Percentiles rank a stretch among this genome's conserved stretches.
These are phyloP conservation scores for Smallanthus sonchifolius DNA, from an alignment of 129 eudicot genomes.

Conservation along the genomic window DNA sequence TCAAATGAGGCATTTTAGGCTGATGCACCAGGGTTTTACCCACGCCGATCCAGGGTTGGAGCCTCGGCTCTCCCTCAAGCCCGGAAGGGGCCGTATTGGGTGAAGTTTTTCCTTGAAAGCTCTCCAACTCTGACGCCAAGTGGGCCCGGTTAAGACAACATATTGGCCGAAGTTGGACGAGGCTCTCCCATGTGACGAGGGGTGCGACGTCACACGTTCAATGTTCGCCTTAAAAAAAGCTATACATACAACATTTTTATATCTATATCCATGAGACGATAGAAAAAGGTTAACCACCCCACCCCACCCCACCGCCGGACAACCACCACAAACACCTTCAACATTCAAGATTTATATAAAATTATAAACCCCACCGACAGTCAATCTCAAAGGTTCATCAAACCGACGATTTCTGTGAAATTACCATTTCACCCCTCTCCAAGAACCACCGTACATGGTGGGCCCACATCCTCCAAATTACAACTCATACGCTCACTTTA, in stretches of 20 bases:
- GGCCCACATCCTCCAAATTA: conserved; percentile 27
- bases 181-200: too few species aligned
- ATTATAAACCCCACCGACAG: conserved; percentile 29
- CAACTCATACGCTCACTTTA: conserved; percentile 31
- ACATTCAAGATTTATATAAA: not conserved
- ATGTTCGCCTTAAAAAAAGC: too few species aligned
- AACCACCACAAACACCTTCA: conserved; percentile 21
- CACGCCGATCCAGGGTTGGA: too few species aligned
- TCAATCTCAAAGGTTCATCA: conserved; percentile 1
- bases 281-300: conserved; percentile 4
- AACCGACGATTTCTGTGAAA: not conserved
- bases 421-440: conserved; percentile 20
- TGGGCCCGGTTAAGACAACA: too few species aligned
- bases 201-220: too few species aligned
- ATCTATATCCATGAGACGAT: not conserved
- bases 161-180: too few species aligned
- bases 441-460: conserved; percentile 15
- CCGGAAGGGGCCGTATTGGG: too few species aligned
- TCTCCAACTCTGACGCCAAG: too few species aligned
- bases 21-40: too few species aligned
- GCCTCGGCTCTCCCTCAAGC: too few species aligned
- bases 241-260: not conserved
- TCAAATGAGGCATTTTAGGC: too few species aligned
- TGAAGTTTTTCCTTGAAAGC: too few species aligned
- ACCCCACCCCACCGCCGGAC: conserved; percentile 10